phyloP scores from a whole-genome alignment of 345 rosid genomes.

The Balakata baccata region DNA sequence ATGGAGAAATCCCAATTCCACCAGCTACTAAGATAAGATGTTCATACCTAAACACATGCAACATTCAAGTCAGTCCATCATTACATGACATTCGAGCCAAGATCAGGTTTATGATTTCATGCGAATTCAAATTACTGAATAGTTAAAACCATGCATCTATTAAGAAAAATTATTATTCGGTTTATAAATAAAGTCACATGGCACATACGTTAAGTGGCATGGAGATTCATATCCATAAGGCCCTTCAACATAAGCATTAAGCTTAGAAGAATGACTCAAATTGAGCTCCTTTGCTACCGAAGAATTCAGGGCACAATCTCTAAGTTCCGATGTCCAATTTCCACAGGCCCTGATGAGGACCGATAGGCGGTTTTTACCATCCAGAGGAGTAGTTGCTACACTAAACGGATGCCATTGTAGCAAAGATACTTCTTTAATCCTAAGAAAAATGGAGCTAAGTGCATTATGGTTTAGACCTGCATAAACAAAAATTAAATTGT shows the following conservation, averaged over 20 bases:
- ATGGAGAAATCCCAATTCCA: constrained; percentile 87
- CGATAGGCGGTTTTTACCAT: constrained; percentile 56
- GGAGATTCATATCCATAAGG: constrained; percentile 80
- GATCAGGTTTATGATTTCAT: no score
- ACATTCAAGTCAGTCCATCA: no score
- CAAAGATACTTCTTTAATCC: constrained; percentile 70
- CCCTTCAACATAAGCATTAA: constrained; percentile 78
- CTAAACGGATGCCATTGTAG: constrained; percentile 97
- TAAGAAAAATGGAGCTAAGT: constrained; percentile 75
- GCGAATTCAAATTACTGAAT: no score
- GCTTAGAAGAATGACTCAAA: constrained; percentile 13
- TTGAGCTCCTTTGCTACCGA: constrained; percentile 24
- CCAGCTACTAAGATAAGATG: constrained; percentile 81
- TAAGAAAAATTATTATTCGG: no score
- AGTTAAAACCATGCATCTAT: no score
- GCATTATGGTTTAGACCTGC: constrained; percentile 67
- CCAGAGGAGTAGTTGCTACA: constrained; percentile 78
- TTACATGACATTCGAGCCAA: no score
- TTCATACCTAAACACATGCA: constrained; percentile 42
- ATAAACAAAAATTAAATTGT: background rate
- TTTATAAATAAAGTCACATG: no score
- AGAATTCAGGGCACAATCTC: constrained; percentile 36
- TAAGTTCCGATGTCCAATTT: constrained; percentile 64
- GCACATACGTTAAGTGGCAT: constrained; percentile 58
- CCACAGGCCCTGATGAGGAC: constrained; percentile 76